phyloP scores from a whole-genome alignment of 257 asterid species.

The Coffea canephora region DNA sequence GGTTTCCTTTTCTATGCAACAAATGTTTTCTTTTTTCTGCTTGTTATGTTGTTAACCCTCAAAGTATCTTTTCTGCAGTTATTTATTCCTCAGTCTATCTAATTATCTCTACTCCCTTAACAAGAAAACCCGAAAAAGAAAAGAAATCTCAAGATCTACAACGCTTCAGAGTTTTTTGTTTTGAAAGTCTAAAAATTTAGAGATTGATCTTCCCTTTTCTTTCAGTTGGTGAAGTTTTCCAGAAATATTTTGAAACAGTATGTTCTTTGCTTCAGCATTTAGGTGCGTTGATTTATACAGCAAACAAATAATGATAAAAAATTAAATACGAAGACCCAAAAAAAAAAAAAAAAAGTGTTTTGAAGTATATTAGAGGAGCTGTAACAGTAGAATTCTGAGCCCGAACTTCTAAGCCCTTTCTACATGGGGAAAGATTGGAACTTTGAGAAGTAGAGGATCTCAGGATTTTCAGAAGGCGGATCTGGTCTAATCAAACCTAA shows the following conservation, averaged over 20 bases:
- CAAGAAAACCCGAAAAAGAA: neutral
- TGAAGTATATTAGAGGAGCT: neutral
- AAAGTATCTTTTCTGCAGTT: neutral
- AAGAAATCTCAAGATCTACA: neutral
- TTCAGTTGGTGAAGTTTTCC: neutral
- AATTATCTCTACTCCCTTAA: neutral
- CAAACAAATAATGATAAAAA: too few species aligned
- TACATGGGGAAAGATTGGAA: neutral
- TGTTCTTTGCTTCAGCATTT: too few species aligned
- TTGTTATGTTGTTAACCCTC: neutral
- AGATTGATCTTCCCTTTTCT: neutral
- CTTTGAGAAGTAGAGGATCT: neutral
- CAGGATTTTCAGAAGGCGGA: slow-evolving; percentile 1
- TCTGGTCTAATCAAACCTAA: neutral
- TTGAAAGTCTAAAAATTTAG: neutral
- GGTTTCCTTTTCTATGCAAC: slow-evolving; percentile 7
- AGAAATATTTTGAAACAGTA: too few species aligned
- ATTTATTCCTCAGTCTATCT: neutral
- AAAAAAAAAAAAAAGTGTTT: neutral
- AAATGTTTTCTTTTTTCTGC: neutral
- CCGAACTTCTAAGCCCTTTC: neutral
- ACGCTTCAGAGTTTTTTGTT: neutral
- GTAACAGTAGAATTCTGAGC: neutral
- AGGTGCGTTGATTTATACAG: too few species aligned
- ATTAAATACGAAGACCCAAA: neutral